These are phyloP conservation scores for Acanthamoeba triangularis DNA, from an alignment of 208 protist genomes.

Conservation along the genomic window DNA sequence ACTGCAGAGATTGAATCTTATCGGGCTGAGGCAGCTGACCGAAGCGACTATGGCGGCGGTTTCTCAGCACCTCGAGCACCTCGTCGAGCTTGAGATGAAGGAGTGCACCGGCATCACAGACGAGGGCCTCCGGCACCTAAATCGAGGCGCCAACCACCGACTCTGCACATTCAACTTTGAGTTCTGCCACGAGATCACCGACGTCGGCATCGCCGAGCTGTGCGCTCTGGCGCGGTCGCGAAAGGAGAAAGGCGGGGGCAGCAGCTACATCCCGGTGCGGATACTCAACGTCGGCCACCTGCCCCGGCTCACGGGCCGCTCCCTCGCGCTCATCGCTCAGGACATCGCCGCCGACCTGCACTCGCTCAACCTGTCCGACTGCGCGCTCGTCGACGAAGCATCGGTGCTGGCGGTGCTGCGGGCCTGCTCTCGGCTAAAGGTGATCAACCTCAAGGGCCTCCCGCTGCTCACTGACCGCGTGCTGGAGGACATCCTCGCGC, in stretches of 20 bases:
- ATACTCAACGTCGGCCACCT: slow-evolving; percentile 29
- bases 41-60: background rate
- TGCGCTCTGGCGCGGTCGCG: background rate
- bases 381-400: background rate
- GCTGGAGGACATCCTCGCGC: background rate
- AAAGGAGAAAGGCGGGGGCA: background rate
- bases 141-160: background rate
- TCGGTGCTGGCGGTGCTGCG: slow-evolving; percentile 1
- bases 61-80: background rate
- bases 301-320: background rate
- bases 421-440: background rate
- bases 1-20: background rate
- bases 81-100: background rate
- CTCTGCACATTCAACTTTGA: slow-evolving; percentile 33
- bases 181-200: background rate
- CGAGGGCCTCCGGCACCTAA: background rate
- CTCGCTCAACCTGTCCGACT: slow-evolving; percentile 5
- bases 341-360: background rate
- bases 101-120: background rate
- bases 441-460: background rate
- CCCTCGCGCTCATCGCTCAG: background rate
- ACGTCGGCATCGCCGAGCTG: background rate
- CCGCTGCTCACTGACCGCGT: background rate
- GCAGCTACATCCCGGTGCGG: background rate
- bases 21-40: background rate